Base-by-base conservation (phyloP, 2,329 filamentous ascomycete species). In the Pseudogymnoascus sp. region DNA sequence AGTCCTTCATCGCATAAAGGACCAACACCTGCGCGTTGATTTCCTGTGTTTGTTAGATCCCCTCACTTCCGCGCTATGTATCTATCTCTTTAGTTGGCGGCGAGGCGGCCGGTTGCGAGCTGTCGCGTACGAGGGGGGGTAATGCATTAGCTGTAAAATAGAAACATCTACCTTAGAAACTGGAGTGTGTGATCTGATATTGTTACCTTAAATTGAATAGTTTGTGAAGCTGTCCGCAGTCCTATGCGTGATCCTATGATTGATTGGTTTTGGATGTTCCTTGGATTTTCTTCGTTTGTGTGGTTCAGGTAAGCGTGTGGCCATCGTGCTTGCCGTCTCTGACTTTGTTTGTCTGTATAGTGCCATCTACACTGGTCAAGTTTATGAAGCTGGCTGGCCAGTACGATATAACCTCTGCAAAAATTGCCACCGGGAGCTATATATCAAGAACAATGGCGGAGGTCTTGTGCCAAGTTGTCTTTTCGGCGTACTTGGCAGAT, bases 1-100 rank as follows among this genome's bases (percentile, higher is more conserved):
- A 96, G 90, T 91, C 87, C 86, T 97, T 97, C 86, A 73, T 80
- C 63, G 63, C 38, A 36, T 65, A 46, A n/a, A 40, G 59, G 25
- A 63, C 59, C n/a, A 25, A 63, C 53, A 40, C 37, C 12, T 21
- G 9, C 40, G 65, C 63, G 49, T 65, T 65, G 12, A 61, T 18
- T 59, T 64, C 49, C 49, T 56, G 49, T 56, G 49, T 56, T 56
- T 36, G 49, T 56, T 56, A 56, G 49, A 56, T 56, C 49, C 49
- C 49, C 49, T 56, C 49, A 56, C 49, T 56, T 56, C 49, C 49
- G 49, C 49, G 49, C 49, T 56, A 56, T 56, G 49, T 56, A 56
- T 56, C 49, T 56, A 56, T 56, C 49, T 56, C 49, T 56, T 56
- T 56, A 56, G 49, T 56, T 56, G 49, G 49, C 49, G 49, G 49